Conservation (phyloP, 2,329 filamentous ascomycete genomes). For the Lasiodiplodia sp. region DNA sequence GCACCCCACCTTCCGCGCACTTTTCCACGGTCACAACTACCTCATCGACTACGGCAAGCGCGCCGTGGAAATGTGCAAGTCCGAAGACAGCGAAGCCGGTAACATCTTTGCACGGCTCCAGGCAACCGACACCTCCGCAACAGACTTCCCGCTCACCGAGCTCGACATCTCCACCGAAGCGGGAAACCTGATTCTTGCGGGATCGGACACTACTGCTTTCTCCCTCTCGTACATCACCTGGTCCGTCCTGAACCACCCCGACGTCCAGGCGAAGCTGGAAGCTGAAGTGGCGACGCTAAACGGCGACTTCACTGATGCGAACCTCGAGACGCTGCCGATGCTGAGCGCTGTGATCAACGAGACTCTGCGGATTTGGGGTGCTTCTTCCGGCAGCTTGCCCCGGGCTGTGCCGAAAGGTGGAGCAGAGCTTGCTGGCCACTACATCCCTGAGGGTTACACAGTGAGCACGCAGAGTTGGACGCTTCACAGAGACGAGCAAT, state of each 20-base stretch:
- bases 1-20: constrained; percentile 30
- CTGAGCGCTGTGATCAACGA: constrained; percentile 49
- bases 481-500: constrained; percentile 42
- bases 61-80: constrained; percentile 34
- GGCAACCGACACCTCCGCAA: constrained; percentile 34
- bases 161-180: constrained; percentile 44
- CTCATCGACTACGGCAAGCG: constrained; percentile 37
- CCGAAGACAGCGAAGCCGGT: constrained; percentile 40
- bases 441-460: constrained; percentile 44
- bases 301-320: constrained; percentile 34
- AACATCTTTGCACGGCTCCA: constrained; percentile 18
- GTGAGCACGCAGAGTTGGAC: constrained; percentile 50
- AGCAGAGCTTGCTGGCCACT: constrained; percentile 41
- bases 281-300: constrained; percentile 36
- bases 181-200: constrained; percentile 44
- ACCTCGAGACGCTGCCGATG: constrained; percentile 41
- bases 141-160: constrained; percentile 41
- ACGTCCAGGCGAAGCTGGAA: constrained; percentile 36
- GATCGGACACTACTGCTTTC: constrained; percentile 44
- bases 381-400: constrained; percentile 36
- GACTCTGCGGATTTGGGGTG: constrained; percentile 31
- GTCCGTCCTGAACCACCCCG: constrained; percentile 39
- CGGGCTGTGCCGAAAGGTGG: constrained; percentile 43
- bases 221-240: constrained; percentile 46
- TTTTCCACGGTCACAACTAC: constrained; percentile 31